phyloP scores from a whole-genome alignment of 169 alveolate species.

The Fabrea salina region DNA sequence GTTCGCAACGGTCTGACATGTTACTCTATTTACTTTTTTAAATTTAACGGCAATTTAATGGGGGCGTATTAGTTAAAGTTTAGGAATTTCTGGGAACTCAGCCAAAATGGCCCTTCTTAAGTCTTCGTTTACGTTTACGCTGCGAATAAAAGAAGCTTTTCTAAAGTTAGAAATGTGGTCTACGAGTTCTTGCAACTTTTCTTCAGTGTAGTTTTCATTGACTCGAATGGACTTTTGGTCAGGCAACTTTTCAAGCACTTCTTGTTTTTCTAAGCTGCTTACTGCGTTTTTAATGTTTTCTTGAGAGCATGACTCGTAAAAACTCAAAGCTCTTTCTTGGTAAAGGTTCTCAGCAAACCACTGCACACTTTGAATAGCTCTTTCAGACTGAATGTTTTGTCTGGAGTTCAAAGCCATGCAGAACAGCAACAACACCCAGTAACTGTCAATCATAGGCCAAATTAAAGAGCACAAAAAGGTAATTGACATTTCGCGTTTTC shows the following conservation, averaged over 20 bases:
- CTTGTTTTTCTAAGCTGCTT: constrained; percentile 35
- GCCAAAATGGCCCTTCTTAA: constrained; percentile 29
- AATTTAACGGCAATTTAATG: too few species aligned
- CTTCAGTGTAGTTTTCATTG: background rate
- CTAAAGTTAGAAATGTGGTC: constrained; percentile 27
- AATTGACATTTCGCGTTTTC: constrained; percentile 39
- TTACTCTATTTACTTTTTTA: too few species aligned
- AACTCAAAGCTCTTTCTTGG: constrained; percentile 53
- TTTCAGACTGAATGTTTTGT: background rate
- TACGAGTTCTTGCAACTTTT: background rate
- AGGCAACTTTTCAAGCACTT: constrained; percentile 18
- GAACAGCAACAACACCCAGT: constrained; percentile 50
- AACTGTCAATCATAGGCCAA: constrained; percentile 74
- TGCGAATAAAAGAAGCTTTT: background rate
- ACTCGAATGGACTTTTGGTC: background rate
- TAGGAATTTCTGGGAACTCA: constrained; percentile 34
- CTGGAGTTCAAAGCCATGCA: background rate
- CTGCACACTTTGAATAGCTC: constrained; percentile 41
- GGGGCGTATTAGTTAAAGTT: constrained; percentile 19
- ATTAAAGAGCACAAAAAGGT: constrained; percentile 49
- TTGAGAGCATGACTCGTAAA: constrained; percentile 61
- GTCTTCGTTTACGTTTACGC: background rate
- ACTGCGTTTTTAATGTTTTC: constrained; percentile 73
- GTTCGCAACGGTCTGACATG: too few species aligned
- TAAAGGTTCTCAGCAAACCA: constrained; percentile 68